Evolutionary conservation across 768 basidiomycete species (phyloP).

Genomic region (Austroboletus festivus): DNA sequence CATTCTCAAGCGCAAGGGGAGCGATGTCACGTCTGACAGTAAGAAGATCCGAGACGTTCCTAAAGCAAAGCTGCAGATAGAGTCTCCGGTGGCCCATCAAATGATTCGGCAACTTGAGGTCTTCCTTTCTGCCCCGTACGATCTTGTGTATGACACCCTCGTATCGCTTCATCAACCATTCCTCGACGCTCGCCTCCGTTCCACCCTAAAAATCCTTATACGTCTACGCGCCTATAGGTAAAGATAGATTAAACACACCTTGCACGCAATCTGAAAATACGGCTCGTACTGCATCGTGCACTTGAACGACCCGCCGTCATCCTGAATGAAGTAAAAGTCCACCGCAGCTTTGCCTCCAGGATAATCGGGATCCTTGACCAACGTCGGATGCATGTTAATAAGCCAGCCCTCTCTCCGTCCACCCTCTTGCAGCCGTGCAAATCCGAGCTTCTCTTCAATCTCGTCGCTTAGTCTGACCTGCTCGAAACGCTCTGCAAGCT

Average conservation of each 20-base stretch:
- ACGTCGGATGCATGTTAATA: slow-evolving; percentile 98
- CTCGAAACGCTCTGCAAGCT: slow-evolving; percentile 84
- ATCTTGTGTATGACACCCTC: slow-evolving; percentile 84
- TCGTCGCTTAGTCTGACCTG: slow-evolving; percentile 73
- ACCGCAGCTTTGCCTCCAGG: slow-evolving; percentile 86
- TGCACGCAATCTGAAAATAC: slow-evolving; percentile 90
- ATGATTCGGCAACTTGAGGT: slow-evolving; percentile 93
- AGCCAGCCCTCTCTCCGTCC: slow-evolving; percentile 83
- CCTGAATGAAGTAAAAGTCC: slow-evolving; percentile 96
- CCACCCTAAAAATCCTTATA: slow-evolving; percentile 51
- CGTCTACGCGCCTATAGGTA: slow-evolving; percentile 4
- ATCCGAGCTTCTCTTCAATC: slow-evolving; percentile 92
- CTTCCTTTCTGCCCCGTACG: slow-evolving; percentile 82
- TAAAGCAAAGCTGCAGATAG: slow-evolving; percentile 85
- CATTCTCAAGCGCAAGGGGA: slow-evolving; percentile 86
- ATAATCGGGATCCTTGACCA: slow-evolving; percentile 83
- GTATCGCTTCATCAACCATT: slow-evolving; percentile 92
- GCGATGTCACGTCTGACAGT: slow-evolving; percentile 82
- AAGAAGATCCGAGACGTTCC: slow-evolving; percentile 91
- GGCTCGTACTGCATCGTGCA: slow-evolving; percentile 90
- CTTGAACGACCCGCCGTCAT: slow-evolving; percentile 96
- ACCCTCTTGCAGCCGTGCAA: slow-evolving; percentile 78
- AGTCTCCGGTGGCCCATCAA: slow-evolving; percentile 90
- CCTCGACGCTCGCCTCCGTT: slow-evolving; percentile 86
- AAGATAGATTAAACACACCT: slow-evolving; percentile 50